These are phyloP conservation scores for Trichoderma citrinoviride DNA, from an alignment of 2,329 filamentous ascomycete genomes.

Conservation along the genomic window DNA sequence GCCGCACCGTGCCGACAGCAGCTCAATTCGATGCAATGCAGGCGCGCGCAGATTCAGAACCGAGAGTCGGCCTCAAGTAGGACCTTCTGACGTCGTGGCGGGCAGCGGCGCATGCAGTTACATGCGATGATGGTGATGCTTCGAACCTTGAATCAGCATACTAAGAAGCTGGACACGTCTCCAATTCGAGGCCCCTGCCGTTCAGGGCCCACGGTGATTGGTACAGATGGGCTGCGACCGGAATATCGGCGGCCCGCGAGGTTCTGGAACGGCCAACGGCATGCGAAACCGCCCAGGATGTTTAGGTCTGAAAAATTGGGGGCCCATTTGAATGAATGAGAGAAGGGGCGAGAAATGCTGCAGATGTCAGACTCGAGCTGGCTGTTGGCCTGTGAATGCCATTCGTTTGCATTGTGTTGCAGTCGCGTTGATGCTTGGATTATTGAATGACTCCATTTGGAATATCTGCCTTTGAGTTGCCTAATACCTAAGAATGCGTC, in stretches of 20 bases:
- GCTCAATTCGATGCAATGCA: not conserved
- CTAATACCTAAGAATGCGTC: too few species aligned
- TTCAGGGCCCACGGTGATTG: not conserved
- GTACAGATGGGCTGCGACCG: not conserved
- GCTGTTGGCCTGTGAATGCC: not conserved
- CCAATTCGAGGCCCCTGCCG: slow-evolving; percentile 7
- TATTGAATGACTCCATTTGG: too few species aligned
- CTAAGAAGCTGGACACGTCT: slow-evolving; percentile 17
- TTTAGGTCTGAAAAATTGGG: not conserved
- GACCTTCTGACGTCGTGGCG: slow-evolving; percentile 11
- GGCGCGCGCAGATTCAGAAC: not conserved
- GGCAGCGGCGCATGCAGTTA: slow-evolving; percentile 9
- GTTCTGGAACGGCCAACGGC: slow-evolving; percentile 6
- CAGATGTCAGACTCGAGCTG: not conserved
- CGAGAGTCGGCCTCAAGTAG: not conserved
- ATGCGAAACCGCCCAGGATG: not conserved
- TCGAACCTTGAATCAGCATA: not conserved
- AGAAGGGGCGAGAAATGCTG: slow-evolving; percentile 4
- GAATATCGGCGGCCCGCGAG: slow-evolving; percentile 20
- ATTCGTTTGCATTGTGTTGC: not conserved
- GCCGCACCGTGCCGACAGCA: not conserved
- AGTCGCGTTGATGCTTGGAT: not conserved
- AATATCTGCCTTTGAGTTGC: too few species aligned
- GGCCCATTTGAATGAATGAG: too few species aligned
- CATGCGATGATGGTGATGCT: not conserved